A percentile compares a stretch with the other conserved stretches of the same genome.
Evolutionary conservation across 2,329 filamentous ascomycete species (phyloP).

Genomic region (Aspergillus jensenii): DNA sequence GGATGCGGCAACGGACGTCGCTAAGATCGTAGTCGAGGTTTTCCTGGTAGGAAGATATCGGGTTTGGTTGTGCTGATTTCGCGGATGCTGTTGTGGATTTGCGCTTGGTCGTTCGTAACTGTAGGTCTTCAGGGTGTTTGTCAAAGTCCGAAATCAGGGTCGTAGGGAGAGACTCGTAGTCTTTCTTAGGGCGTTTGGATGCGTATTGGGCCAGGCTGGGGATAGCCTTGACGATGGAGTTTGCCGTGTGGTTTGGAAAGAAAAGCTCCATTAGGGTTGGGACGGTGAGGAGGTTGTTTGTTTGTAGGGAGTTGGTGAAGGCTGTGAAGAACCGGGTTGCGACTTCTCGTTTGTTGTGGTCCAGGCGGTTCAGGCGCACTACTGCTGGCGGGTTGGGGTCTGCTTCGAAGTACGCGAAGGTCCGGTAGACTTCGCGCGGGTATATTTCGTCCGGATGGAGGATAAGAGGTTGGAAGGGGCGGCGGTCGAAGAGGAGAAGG

Average conservation of each 20-base stretch:
- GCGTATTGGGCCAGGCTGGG: slow-evolving; percentile 34
- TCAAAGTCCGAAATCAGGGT: not conserved
- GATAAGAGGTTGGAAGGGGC: slow-evolving; percentile 68
- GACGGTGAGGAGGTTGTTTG: slow-evolving; percentile 24
- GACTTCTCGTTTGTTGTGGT: slow-evolving; percentile 13
- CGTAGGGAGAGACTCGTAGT: slow-evolving; percentile 24
- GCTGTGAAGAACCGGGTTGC: slow-evolving; percentile 26
- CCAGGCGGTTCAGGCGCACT: slow-evolving; percentile 20
- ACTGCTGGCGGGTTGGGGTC: slow-evolving; percentile 26
- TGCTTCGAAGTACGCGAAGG: slow-evolving; percentile 37
- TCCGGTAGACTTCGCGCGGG: slow-evolving; percentile 49
- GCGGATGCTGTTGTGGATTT: too few relatives aligned
- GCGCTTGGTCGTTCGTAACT: too few relatives aligned
- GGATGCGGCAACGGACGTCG: slow-evolving; percentile 27
- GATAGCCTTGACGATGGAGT: slow-evolving; percentile 33
- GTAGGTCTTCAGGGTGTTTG: too few relatives aligned
- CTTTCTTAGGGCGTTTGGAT: slow-evolving; percentile 25
- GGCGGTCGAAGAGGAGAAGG: slow-evolving; percentile 66
- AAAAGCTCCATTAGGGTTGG: slow-evolving; percentile 28
- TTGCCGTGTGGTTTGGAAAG: slow-evolving; percentile 30
- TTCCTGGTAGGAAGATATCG: slow-evolving; percentile 25
- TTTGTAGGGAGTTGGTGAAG: slow-evolving; percentile 26
- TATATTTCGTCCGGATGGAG: slow-evolving; percentile 63
- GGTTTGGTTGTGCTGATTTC: slow-evolving; percentile 7
- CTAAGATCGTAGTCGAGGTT: slow-evolving; percentile 37